Base-by-base conservation (phyloP, 768 basidiomycete genomes). In the Tulasnella sp. region DNA sequence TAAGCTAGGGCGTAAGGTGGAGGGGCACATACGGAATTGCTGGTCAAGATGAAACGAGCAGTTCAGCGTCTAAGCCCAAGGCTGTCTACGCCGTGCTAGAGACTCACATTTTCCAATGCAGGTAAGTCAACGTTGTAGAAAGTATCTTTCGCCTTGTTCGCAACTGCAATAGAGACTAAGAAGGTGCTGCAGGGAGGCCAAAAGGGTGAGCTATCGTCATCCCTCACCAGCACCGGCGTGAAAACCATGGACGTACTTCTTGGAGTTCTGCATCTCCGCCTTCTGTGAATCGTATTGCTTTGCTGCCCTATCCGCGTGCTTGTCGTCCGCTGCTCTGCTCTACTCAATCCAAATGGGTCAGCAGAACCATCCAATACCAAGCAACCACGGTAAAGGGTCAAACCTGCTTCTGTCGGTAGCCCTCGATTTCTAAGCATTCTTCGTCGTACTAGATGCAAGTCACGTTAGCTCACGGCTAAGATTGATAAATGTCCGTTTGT, bases 381-480 rank as follows among this genome's bases (percentile, higher is more conserved):
- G 34, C 54, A 67, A 37, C 25, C n/a, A 15, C 36, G 74, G 77
- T 72, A 78, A 11, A 64, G 80, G 81, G 67, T n/a, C 81, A 64
- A 42, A 87, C 93, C 88, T 94, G 93, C 83, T 93, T 94, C 85
- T 93, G 91, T 70, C 91, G 89, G 80, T 89, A 87, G 29, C 85
- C 82, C 80, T 92, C 91, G 29, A 91, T 88, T 81, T 93, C 92
- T 19, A 81, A 80, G 81, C 93, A 94, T 79, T 93, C 89, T 37
- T 89, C 90, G 79, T 94, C 91, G 80, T 94, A 94, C 93, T 94
- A 78, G 39, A 42, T 39, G 40, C 22, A 22, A 42, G 39, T 25
- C 6, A 19, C 3, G 31, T 64, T 36, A 77, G n/a, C n/a, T n/a
- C n/a, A n/a, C n/a, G n/a, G n/a, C n/a, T n/a, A n/a, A n/a, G n/a